phyloP scores from a whole-genome alignment of 164 flowering plant genomes.

The Cinnamomum chago region DNA sequence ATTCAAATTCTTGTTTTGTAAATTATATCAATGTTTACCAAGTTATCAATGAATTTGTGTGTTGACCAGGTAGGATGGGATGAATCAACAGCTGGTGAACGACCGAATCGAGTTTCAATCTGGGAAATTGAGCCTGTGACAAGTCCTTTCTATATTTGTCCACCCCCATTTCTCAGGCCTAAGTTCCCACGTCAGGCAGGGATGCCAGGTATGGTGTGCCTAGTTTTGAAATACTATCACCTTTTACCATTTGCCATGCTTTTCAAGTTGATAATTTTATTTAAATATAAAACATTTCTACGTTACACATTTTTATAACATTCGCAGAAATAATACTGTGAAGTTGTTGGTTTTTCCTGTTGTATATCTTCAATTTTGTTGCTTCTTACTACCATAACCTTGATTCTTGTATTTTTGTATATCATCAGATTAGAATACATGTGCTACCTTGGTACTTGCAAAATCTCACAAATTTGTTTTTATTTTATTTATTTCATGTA shows the following conservation, averaged over 20 bases:
- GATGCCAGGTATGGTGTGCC: slow-evolving; percentile 43
- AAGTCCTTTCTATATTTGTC: slow-evolving; percentile 89
- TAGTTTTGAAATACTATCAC: background rate
- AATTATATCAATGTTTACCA: background rate
- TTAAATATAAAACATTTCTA: background rate
- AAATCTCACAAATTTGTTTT: too few species aligned
- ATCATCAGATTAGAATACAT: too few species aligned
- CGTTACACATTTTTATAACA: too few species aligned
- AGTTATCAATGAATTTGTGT: slow-evolving; percentile 10
- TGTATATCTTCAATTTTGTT: background rate
- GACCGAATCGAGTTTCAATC: slow-evolving; percentile 77
- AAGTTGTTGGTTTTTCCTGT: background rate
- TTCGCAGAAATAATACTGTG: background rate
- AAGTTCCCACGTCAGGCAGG: slow-evolving; percentile 76
- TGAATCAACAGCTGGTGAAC: slow-evolving; percentile 94
- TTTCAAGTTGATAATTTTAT: too few species aligned
- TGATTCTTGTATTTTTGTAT: too few species aligned
- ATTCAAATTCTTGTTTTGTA: background rate
- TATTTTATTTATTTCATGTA: background rate
- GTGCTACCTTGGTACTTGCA: too few species aligned
- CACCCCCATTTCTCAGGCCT: slow-evolving; percentile 93
- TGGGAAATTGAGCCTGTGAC: slow-evolving; percentile 97
- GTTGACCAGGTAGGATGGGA: slow-evolving; percentile 88
- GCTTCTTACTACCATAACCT: background rate
- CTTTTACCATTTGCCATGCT: background rate